Base-by-base conservation (phyloP, 1,284 basidiomycete species). In the Apiotrichum veenhuisii region DNA sequence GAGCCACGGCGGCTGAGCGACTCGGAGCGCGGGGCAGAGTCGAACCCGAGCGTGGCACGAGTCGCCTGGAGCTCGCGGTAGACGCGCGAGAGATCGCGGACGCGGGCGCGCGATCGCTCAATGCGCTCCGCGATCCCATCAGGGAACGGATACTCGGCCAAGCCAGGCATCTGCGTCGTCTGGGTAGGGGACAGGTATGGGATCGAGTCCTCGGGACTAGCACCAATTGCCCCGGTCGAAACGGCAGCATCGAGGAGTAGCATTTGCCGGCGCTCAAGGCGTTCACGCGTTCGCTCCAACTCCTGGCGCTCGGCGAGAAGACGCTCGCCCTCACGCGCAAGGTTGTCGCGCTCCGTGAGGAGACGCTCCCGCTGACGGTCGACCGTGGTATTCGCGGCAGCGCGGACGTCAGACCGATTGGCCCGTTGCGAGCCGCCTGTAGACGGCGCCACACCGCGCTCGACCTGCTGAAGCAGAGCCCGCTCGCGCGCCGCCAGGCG, bases 1-100 rank as follows among this genome's bases (percentile, higher is more conserved):
- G 53, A 26, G n/a, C 46, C 33, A 25, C 53, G 34, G 41, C 41
- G 41, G 52, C 37, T 33, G 27, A 25, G 7, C 33, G 47, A 43
- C 23, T 11, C 20, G 47, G 23, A 18, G 36, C 46, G 33, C 22
- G 46, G 22, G 30, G 53, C 40, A 8, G 40, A 41, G 26, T 49
- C 40, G 27, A 48, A 37, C n/a, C 38, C 46, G 27, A 33, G 30
- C 20, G 45, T 20, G 3, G 49, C 49, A 10, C 57, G 52, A 7
- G 52, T 44, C 17, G 47, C 47, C 18, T 37, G 46, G 26, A 60
- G 40, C 37, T 60, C 51, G 9, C 36, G 33, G 30, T 49, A 45
- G 7, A 54, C 27, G 5, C 54, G 50, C 15, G 47, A 42, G 12
- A 60, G 54, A 15, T 52, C 54, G 11, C 43, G 51, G n/a, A 56